These are phyloP conservation scores for Ustilaginoidea virens DNA, from an alignment of 2,329 filamentous ascomycete genomes.

Conservation along the genomic window DNA sequence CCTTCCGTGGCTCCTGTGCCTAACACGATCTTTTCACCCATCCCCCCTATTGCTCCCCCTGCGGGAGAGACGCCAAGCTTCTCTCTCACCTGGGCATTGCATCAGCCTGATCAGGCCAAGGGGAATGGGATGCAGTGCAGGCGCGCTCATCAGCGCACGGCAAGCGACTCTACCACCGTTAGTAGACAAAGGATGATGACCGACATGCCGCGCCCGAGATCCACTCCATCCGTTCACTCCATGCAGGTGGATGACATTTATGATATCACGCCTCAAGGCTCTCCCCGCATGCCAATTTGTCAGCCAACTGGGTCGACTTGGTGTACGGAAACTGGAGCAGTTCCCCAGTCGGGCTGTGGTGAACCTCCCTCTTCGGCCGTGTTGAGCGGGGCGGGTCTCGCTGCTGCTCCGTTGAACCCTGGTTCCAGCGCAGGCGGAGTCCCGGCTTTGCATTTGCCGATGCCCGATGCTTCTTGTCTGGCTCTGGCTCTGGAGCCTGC, in stretches of 20 bases:
- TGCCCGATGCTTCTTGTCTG: too few relatives aligned
- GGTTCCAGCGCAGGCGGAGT: neutral
- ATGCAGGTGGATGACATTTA: constrained; percentile 23
- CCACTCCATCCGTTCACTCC: constrained; percentile 14
- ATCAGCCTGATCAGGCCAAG: constrained; percentile 2
- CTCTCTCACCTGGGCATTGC: neutral
- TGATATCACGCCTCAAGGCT: constrained; percentile 29
- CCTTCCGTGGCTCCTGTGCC: constrained; percentile 24
- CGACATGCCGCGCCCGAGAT: constrained; percentile 14
- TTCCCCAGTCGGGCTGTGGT: too few relatives aligned
- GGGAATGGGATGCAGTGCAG: constrained; percentile 6
- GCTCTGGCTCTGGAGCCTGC: too few relatives aligned
- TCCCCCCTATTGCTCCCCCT: constrained; percentile 6
- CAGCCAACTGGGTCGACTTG: constrained; percentile 1
- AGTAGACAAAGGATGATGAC: constrained; percentile 10
- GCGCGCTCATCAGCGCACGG: constrained; percentile 16
- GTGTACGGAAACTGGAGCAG: too few relatives aligned
- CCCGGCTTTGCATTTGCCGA: too few relatives aligned
- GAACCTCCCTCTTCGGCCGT: too few relatives aligned
- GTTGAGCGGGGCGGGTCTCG: too few relatives aligned
- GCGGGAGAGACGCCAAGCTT: neutral
- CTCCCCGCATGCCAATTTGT: constrained; percentile 14
- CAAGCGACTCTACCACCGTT: constrained; percentile 19
- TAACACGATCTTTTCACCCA: constrained; percentile 10
- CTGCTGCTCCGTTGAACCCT: constrained; percentile 1